These are phyloP conservation scores for Aspergillus unguis DNA, from an alignment of 2,329 filamentous ascomycete genomes.

Conservation along the genomic window DNA sequence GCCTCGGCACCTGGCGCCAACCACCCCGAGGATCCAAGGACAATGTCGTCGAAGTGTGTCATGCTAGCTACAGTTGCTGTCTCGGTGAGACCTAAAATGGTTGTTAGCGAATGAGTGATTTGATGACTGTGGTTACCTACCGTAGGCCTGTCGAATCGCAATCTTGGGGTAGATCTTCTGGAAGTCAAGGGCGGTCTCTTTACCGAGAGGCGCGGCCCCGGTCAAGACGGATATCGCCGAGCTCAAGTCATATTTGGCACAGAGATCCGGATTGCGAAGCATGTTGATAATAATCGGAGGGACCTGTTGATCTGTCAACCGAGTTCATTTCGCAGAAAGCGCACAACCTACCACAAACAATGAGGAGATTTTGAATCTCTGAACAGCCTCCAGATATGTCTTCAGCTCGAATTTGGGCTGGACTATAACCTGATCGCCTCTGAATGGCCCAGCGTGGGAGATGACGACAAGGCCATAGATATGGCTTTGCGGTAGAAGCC, in stretches of 20 bases:
- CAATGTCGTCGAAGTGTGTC: conserved; percentile 58
- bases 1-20: conserved; percentile 63
- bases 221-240: conserved; percentile 65
- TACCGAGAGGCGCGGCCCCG: conserved; percentile 73
- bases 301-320: conserved; percentile 46
- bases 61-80: conserved; percentile 67
- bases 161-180: conserved; percentile 61
- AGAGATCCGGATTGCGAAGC: conserved; percentile 60
- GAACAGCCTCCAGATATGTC: conserved; percentile 61
- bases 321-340: not conserved
- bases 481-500: conserved; percentile 75
- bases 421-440: conserved; percentile 70
- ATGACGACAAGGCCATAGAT: conserved; percentile 76
- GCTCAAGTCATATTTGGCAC: conserved; percentile 67
- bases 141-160: conserved; percentile 69
- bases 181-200: conserved; percentile 67
- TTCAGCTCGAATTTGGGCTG: conserved; percentile 70
- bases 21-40: conserved; percentile 68
- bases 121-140: conserved; percentile 33
- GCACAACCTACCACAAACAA: conserved; percentile 59
- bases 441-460: conserved; percentile 62
- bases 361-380: conserved; percentile 64
- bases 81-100: conserved; percentile 65
- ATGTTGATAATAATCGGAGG: conserved; percentile 79
- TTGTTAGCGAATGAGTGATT: not conserved